phyloP scores from a whole-genome alignment of 2,329 filamentous ascomycete genomes.

The Trichothecium roseum region DNA sequence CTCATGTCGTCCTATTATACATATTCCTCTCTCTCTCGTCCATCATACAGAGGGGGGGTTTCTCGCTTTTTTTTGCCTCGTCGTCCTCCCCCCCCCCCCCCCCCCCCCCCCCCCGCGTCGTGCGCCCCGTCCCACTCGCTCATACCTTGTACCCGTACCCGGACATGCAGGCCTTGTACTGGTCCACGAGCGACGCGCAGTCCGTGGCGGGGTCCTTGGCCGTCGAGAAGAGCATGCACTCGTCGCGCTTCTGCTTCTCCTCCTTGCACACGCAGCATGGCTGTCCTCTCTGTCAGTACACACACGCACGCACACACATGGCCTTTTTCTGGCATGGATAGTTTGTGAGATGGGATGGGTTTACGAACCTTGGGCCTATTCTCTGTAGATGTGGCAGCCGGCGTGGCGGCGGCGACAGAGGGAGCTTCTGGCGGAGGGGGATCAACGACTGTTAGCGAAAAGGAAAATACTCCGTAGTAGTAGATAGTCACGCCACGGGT shows the following conservation, averaged over 20 bases:
- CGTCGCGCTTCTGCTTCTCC: constrained; percentile 84
- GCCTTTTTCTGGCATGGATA: not conserved
- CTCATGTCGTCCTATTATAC: too few relatives aligned
- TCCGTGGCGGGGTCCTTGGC: constrained; percentile 72
- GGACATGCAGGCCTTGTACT: constrained; percentile 87
- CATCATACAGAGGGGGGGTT: not conserved
- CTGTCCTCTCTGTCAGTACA: constrained; percentile 30
- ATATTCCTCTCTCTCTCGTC: not conserved
- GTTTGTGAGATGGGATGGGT: not conserved
- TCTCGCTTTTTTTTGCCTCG: constrained; percentile 5
- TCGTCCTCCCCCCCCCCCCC: too few relatives aligned
- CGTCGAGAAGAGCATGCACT: constrained; percentile 97
- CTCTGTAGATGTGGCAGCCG: not conserved
- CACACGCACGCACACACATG: too few relatives aligned
- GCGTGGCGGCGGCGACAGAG: not conserved
- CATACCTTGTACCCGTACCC: constrained; percentile 78
- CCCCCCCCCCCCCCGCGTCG: too few relatives aligned
- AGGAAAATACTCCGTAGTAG: not conserved
- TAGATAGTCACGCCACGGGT: too few relatives aligned
- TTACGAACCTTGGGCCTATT: constrained; percentile 5
- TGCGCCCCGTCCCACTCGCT: too few relatives aligned
- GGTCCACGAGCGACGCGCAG: constrained; percentile 71
- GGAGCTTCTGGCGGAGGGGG: not conserved
- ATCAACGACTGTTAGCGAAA: not conserved
- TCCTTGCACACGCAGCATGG: constrained; percentile 97